Conservation (phyloP, 2,329 filamentous ascomycete genomes). For the Fusarium aywerte region DNA sequence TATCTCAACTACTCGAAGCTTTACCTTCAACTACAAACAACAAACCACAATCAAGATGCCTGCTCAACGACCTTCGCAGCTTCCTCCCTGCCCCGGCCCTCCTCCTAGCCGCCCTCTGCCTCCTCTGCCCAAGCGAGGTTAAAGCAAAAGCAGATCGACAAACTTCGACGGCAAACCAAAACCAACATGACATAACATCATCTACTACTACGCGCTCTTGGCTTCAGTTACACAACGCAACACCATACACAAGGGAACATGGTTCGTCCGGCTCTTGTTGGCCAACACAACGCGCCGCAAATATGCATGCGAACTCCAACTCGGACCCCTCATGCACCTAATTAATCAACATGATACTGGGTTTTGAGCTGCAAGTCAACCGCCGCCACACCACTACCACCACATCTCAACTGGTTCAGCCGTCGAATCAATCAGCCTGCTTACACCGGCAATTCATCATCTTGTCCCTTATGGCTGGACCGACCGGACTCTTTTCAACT, state of each 20-base stretch:
- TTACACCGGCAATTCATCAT: slow-evolving; percentile 33
- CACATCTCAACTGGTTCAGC: slow-evolving; percentile 8
- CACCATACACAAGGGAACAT: slow-evolving; percentile 12
- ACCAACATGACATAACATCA: slow-evolving; percentile 1
- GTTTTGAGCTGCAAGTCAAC: slow-evolving; percentile 35
- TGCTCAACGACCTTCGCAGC: slow-evolving; percentile 71
- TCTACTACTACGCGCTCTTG: slow-evolving; percentile 19
- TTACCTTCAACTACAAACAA: slow-evolving; percentile 32
- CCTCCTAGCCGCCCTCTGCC: slow-evolving; percentile 73
- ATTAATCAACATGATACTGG: slow-evolving; percentile 34
- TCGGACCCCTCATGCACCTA: slow-evolving; percentile 36
- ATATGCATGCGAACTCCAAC: slow-evolving; percentile 40
- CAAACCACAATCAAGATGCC: slow-evolving; percentile 57
- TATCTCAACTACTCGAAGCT: slow-evolving; percentile 31
- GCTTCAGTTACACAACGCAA: slow-evolving; percentile 35
- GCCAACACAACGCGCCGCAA: slow-evolving; percentile 30
- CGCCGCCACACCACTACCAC: slow-evolving; percentile 18
- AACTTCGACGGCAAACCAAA: slow-evolving; percentile 12
- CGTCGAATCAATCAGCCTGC: slow-evolving; percentile 40
- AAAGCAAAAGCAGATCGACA: slow-evolving; percentile 44
- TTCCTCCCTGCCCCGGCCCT: slow-evolving; percentile 74
- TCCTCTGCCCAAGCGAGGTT: slow-evolving; percentile 71
- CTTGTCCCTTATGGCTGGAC: slow-evolving; percentile 44
- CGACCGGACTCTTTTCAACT: slow-evolving; percentile 41
- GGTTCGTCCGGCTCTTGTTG: slow-evolving; percentile 39